phyloP scores from a whole-genome alignment of 306 rosid genomes.

The Trichosanthes cucumerina region DNA sequence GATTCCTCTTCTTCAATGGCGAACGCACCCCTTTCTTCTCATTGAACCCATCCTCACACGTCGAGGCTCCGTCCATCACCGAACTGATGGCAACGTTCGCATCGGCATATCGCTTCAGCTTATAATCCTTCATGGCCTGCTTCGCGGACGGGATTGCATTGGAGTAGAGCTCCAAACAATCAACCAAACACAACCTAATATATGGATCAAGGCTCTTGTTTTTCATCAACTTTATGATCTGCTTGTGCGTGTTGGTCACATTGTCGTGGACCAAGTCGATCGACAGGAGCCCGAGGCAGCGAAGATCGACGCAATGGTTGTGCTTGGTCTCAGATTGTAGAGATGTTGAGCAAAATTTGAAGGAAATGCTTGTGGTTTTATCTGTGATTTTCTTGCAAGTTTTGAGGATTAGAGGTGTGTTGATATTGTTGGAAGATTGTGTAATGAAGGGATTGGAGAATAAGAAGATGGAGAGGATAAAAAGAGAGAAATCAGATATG shows the following conservation, averaged over 20 bases:
- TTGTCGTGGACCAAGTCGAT: constrained; percentile 2
- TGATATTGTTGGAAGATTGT: background rate
- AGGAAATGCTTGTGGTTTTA: background rate
- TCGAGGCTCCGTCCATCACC: constrained; percentile 35
- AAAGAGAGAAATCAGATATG: background rate
- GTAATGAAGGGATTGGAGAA: background rate
- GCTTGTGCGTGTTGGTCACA: background rate
- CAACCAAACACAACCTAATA: constrained; percentile 23
- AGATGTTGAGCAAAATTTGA: constrained; percentile 11
- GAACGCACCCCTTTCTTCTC: constrained; percentile 34
- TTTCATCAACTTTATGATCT: constrained; percentile 14
- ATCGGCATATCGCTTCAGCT: constrained; percentile 22
- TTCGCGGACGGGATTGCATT: constrained; percentile 27
- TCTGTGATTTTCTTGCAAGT: constrained; percentile 8
- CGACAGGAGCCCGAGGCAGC: constrained; percentile 10
- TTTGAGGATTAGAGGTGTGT: background rate
- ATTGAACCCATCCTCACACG: constrained; percentile 44
- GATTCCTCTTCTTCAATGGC: constrained; percentile 44
- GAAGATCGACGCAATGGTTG: background rate
- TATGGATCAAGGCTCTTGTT: constrained; percentile 6
- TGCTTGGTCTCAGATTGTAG: background rate
- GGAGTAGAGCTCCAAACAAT: constrained; percentile 40
- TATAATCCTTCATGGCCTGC: constrained; percentile 28
- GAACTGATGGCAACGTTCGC: constrained; percentile 29
- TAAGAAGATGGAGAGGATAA: background rate